Conservation (phyloP, 2,329 filamentous ascomycete genomes). For the Colletotrichum plurivorum region DNA sequence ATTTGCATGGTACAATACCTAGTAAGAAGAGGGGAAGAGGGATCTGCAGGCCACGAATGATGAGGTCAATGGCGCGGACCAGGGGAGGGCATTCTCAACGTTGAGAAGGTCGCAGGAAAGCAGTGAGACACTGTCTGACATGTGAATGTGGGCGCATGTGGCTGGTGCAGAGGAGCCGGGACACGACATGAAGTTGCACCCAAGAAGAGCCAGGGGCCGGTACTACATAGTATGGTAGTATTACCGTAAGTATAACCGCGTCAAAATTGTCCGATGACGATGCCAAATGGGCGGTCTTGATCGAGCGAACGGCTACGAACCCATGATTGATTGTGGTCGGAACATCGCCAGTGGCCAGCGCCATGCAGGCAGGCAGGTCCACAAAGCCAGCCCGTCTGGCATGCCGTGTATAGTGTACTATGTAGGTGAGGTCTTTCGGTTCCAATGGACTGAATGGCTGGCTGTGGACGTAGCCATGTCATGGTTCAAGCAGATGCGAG, state of each 20-base stretch:
- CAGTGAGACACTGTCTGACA: constrained; percentile 32
- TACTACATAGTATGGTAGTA: no score
- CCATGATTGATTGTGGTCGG: background rate
- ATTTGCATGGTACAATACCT: background rate
- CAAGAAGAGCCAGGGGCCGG: constrained; percentile 2
- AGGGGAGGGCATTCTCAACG: constrained; percentile 20
- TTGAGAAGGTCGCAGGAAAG: constrained; percentile 18
- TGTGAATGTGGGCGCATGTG: constrained; percentile 37
- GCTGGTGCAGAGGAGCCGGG: constrained; percentile 14
- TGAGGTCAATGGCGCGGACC: constrained; percentile 18
- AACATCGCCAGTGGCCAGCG: background rate
- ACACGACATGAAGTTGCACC: background rate
- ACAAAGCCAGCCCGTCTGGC: no score
- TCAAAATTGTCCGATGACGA: constrained; percentile 23
- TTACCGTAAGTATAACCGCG: background rate
- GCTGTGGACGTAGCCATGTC: no score
- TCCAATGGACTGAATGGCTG: no score
- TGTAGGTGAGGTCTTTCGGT: no score
- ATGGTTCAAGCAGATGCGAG: no score
- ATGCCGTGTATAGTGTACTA: no score
- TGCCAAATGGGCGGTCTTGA: background rate
- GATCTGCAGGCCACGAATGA: background rate
- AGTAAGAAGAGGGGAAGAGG: no score
- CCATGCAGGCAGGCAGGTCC: no score
- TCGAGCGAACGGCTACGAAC: background rate